A percentile compares a stretch with the other conserved stretches of the same genome.
Conservation (phyloP, 108 stramenopile species). For the Cyclotella cryptica region DNA sequence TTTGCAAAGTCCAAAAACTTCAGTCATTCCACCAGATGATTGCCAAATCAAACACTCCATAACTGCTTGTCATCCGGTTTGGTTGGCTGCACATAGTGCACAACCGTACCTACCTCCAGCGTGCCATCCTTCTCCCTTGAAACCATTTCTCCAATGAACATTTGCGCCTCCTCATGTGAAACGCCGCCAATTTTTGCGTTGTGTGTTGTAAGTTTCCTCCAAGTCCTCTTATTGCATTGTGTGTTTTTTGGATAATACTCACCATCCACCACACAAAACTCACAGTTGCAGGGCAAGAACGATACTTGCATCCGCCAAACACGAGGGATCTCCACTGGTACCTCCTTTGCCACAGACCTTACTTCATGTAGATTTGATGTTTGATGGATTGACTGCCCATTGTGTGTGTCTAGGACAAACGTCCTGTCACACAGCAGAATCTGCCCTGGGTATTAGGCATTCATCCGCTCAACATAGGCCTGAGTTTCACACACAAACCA, state of each 20-base stretch:
- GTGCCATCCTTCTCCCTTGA: too few species aligned
- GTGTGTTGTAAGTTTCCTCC: neutral
- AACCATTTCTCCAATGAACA: neutral
- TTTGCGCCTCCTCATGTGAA: neutral
- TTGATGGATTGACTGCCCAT: neutral
- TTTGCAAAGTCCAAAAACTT: too few species aligned
- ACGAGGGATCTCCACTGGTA: neutral
- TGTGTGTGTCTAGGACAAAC: conserved; percentile 7
- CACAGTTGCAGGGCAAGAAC: neutral
- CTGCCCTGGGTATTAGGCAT: neutral
- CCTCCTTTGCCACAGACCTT: neutral
- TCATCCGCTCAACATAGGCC: too few species aligned
- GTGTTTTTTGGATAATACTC: conserved; percentile 5
- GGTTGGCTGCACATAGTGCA: neutral
- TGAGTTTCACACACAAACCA: too few species aligned
- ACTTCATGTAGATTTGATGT: conserved; percentile 19
- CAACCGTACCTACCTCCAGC: neutral
- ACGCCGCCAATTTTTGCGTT: too few species aligned
- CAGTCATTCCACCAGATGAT: too few species aligned
- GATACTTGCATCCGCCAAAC: neutral
- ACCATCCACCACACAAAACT: too few species aligned
- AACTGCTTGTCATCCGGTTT: neutral
- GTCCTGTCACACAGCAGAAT: conserved; percentile 11
- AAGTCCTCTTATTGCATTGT: neutral
- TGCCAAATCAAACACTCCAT: neutral